Evolutionary conservation across 2,329 filamentous ascomycete species (phyloP), one percentile per base, ranked within the genome.

Genomic region (Fusarium sp.): DNA sequence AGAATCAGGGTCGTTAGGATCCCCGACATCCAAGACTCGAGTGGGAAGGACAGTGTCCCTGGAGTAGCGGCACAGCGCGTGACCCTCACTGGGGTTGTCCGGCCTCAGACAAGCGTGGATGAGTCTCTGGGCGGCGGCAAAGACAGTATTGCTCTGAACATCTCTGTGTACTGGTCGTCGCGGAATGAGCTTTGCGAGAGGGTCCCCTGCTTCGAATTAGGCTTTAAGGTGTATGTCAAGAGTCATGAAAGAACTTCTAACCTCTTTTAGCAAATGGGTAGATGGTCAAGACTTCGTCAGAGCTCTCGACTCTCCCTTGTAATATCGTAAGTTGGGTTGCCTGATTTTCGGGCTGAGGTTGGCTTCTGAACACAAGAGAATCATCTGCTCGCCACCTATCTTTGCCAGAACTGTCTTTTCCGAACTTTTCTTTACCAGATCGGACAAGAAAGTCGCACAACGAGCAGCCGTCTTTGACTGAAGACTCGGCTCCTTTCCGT

Each of bases 221-320:
- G 2, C 10, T 13, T 37, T 6, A 18, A 9, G 4, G 3, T 1
- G 6, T 5, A 39, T 6, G 2, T 6, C 6, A 3, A 2, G 0
- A 13, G 16, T 37, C 16, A 5, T n/a, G 2, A 5, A 14, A 9
- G 27, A 11, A 18, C 4, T 6, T 4, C 16, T 8, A 16, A 20
- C 56, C 56, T 14, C 1, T 3, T 7, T 41, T 14, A 16, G 10
- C 10, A 4, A 58, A 58, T 13, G 35, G 56, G 14, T 39, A 58
- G 10, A 58, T 20, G 16, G 33, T 58, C 16, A 58, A 16, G 18
- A 39, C 10, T 8, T 39, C 35, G 0, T 29, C 9, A 3, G 35
- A 33, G 3, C 56, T 5, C 10, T 20, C 3, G 14, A 58, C 4
- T 24, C 18, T 29, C 16, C 56, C 56, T 10, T 14, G 22, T 4